These are phyloP conservation scores for Cladosporium sp. DNA, from an alignment of 2,329 filamentous ascomycete species.

Conservation along the genomic window DNA sequence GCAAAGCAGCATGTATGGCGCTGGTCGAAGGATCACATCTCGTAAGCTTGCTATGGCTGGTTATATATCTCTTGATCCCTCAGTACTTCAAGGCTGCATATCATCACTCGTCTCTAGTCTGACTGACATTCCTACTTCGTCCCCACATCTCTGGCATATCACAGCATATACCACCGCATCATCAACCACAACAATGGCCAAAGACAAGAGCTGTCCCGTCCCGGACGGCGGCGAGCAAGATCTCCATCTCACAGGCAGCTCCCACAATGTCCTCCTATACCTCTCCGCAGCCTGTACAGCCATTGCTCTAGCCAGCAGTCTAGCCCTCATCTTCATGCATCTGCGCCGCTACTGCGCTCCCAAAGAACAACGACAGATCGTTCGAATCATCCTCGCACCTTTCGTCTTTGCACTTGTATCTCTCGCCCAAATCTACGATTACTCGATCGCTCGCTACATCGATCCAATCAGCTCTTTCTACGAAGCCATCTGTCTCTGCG, in stretches of 20 bases:
- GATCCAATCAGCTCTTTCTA: conserved; percentile 27
- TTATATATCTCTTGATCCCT: too few species aligned
- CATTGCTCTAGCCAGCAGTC: conserved; percentile 17
- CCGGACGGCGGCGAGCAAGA: conserved; percentile 30
- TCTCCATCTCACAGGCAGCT: conserved; percentile 32
- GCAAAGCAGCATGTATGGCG: too few species aligned
- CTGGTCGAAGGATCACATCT: too few species aligned
- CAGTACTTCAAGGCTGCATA: too few species aligned
- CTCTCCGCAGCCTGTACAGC: conserved; percentile 16
- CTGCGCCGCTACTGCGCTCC: conserved; percentile 26
- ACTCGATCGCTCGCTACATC: conserved; percentile 27
- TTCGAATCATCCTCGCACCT: conserved; percentile 25
- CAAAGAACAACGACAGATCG: conserved; percentile 29
- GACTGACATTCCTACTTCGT: too few species aligned
- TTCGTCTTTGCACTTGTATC: conserved; percentile 21
- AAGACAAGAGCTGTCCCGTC: conserved; percentile 17
- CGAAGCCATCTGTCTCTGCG: conserved; percentile 27
- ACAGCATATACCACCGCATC: too few species aligned
- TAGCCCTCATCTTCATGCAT: conserved; percentile 24
- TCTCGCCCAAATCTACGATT: conserved; percentile 23
- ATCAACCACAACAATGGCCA: background rate
- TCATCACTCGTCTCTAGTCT: too few species aligned
- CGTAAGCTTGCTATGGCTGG: too few species aligned
- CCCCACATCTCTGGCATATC: too few species aligned
- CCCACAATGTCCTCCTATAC: conserved; percentile 20